Conservation (phyloP, 2,329 filamentous ascomycete genomes). For the Sporothrix brasiliensis region DNA sequence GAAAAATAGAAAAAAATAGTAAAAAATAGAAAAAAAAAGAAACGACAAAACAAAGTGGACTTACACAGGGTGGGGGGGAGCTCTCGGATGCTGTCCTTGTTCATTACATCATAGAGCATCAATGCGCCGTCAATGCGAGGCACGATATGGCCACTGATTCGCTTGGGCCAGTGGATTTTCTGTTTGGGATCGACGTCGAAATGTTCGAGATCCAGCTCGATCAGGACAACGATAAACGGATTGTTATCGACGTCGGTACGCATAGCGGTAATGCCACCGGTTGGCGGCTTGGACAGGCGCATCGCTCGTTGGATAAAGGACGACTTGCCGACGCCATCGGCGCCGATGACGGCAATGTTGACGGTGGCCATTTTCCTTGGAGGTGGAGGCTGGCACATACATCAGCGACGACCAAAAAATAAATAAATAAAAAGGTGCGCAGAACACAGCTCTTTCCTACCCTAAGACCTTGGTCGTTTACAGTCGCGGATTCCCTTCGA, state of each 20-base stretch:
- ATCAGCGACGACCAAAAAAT: background rate
- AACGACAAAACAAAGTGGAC: conserved; percentile 44
- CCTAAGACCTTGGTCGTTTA: conserved; percentile 38
- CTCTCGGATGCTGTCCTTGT: conserved; percentile 71
- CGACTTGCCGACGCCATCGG: conserved; percentile 68
- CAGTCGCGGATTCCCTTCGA: conserved; percentile 53
- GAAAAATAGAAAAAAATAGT: background rate
- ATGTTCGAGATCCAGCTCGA: conserved; percentile 67
- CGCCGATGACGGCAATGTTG: conserved; percentile 68
- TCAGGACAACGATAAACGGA: conserved; percentile 61
- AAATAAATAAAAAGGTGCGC: background rate
- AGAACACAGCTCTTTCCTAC: conserved; percentile 32
- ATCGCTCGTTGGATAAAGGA: conserved; percentile 67
- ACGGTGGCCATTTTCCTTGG: conserved; percentile 57
- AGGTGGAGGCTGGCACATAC: background rate
- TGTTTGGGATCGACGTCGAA: conserved; percentile 63
- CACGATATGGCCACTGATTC: conserved; percentile 69
- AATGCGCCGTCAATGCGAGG: conserved; percentile 81
- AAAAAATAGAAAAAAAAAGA: background rate
- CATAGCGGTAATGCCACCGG: conserved; percentile 58
- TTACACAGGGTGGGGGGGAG: conserved; percentile 78
- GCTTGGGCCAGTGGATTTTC: conserved; percentile 67
- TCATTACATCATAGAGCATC: conserved; percentile 84
- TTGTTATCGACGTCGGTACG: conserved; percentile 62
- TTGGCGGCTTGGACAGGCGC: conserved; percentile 57